phyloP scores from a whole-genome alignment of 2,329 filamentous ascomycete genomes.

The Sclerotiophoma versabilis region DNA sequence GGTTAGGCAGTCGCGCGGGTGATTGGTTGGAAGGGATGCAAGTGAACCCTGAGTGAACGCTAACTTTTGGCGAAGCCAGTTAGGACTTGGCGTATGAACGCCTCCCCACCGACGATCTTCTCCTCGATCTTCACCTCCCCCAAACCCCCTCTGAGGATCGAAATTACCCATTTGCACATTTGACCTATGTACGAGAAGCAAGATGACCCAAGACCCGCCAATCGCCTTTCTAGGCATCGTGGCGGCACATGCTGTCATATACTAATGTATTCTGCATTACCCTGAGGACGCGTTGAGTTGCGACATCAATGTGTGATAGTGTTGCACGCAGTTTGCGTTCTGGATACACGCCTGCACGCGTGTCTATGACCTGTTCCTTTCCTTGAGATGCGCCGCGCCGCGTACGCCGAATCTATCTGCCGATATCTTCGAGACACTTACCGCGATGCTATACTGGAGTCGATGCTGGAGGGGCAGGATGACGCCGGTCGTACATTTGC shows the following conservation, averaged over 20 bases:
- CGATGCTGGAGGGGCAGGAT: constrained; percentile 11
- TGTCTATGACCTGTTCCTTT: constrained; percentile 4
- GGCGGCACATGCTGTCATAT: constrained; percentile 19
- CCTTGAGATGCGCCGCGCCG: constrained; percentile 15
- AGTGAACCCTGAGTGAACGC: constrained; percentile 4
- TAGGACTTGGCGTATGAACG: constrained; percentile 14
- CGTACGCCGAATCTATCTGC: constrained; percentile 15
- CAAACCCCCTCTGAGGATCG: constrained; percentile 13
- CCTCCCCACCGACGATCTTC: constrained; percentile 20
- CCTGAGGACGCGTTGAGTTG: background rate
- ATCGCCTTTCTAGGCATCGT: constrained; percentile 11
- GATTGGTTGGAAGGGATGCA: background rate
- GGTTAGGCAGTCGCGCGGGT: background rate
- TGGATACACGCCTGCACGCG: constrained; percentile 15
- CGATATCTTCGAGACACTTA: constrained; percentile 8
- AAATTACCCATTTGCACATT: background rate
- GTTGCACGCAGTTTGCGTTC: constrained; percentile 8
- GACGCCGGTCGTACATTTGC: constrained; percentile 7
- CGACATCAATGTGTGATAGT: constrained; percentile 10
- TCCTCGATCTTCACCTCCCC: constrained; percentile 15
- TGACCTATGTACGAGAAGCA: constrained; percentile 6
- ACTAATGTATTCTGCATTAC: constrained; percentile 10
- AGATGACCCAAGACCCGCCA: constrained; percentile 15
- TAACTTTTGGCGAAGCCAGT: constrained; percentile 4
- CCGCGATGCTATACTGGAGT: constrained; percentile 10